These are phyloP conservation scores for Marasmius sp. DNA, from an alignment of 1,284 basidiomycete genomes.

Conservation along the genomic window DNA sequence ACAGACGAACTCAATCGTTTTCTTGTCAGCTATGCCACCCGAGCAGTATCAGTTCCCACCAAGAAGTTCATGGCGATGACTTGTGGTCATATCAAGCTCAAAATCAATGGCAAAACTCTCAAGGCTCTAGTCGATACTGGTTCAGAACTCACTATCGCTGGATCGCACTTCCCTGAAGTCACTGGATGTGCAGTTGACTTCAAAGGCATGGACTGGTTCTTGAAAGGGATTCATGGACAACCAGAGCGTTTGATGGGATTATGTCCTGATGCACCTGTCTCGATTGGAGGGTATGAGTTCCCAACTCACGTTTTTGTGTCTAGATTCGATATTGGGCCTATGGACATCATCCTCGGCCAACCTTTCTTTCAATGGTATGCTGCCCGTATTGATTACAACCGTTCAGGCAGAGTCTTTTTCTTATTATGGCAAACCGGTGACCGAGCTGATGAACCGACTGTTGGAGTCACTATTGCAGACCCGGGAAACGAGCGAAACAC, in stretches of 20 bases:
- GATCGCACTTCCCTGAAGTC: not conserved
- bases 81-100: not conserved
- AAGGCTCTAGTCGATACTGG: not conserved
- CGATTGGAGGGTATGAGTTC: slow-evolving; percentile 9
- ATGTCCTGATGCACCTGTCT: slow-evolving; percentile 1
- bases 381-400: slow-evolving; percentile 1
- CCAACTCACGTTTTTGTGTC: slow-evolving; percentile 13
- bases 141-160: not conserved
- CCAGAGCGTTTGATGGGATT: not conserved
- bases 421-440: not conserved
- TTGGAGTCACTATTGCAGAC: not conserved
- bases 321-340: slow-evolving; percentile 1
- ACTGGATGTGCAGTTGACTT: not conserved
- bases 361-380: slow-evolving; percentile 13
- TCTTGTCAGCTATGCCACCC: not conserved
- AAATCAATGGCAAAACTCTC: not conserved
- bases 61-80: not conserved
- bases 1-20: not conserved
- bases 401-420: not conserved
- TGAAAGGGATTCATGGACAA: not conserved
- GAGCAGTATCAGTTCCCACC: not conserved
- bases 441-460: not conserved
- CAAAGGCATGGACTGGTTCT: not conserved
- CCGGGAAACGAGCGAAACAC: not conserved
- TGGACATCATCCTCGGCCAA: slow-evolving; percentile 12